Base-by-base conservation (phyloP, 169 alveolate species). In the Nephromyces sp. region DNA sequence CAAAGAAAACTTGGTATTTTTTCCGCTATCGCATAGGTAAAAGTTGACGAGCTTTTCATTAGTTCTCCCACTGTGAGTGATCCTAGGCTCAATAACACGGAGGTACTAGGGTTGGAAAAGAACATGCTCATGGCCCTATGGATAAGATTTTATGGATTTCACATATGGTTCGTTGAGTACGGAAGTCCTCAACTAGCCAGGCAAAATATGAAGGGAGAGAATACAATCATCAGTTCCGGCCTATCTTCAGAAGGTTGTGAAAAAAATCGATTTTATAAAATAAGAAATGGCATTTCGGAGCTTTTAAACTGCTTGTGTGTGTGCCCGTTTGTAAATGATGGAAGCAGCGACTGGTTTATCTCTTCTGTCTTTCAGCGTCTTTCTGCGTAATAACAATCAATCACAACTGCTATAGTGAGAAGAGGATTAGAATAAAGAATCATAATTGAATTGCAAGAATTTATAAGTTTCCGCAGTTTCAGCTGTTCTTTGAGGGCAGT, bases 101-200 rank as follows among this genome's bases (percentile, higher is more conserved):
- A 75, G 67, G 65, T 34, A 61, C 21, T 61, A 68, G 81, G 81
- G 33, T 52, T 67, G 52, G 81, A 77, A 51, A 73, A 77, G 66
- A 61, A 70, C 34, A 68, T 77, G 52, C 27, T 77, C 63, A 51
- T 64, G 72, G 77, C 75, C 67, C 72, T 77, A 25, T 77, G 83
- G 83, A 77, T 77, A 74, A 69, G 83, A 31, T 77, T 77, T 67
- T 66, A 66, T 51, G 83, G 83, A 15, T 3, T 77, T 29, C 83
- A 77, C 29, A 29, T 77, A 28, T 77, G 83, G 83, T 77, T 52
- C 63, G 62, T 66, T 33, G 83, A 77, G 51, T 69, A 66, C 30
- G 70, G 57, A 15, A 24, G 61, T 32, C 81, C 81, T 15, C 76
- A 67, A 65, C 72, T 75, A 30, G 27, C 57, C 27, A 61, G 70